Evolutionary conservation across 108 stramenopile species (phyloP), one percentile per base, ranked within the genome.

Genomic region (Fragilariopsis cylindrus): DNA sequence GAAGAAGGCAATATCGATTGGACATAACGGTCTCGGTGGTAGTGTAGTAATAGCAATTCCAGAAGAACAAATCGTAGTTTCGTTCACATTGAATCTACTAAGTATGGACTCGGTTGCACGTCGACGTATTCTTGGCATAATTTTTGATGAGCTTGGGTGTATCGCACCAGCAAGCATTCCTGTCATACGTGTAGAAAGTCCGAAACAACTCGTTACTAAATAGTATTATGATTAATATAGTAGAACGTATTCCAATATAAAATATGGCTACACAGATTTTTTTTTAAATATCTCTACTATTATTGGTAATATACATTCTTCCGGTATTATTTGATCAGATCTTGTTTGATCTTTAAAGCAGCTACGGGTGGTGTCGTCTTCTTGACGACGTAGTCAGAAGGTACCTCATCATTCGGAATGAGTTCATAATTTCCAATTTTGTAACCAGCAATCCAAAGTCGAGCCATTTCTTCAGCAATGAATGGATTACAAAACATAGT

Each of bases 11-110:
- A 48, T 48, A 0, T 75, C 73, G 12, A 42, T 81, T 40, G 81
- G 81, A 3, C 81, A 81, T 73, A 63, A 76, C 7, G 81, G 81
- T 12, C 19, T 81, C 44, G 81, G 81, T 57, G 81, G 81, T 5
- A 70, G 69, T 15, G 76, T 81, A 18, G 81, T 60, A 9, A 30
- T 60, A 40, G 58, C 58, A 9, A 30, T 60, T 40, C 58, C 58
- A 8, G 58, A 60, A 30, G 58, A 60, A 60, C 58, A 30, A 30
- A 40, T 30, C 4, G 58, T 30, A 1, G 19, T 60, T 4, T 30
- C 58, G 3, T 40, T 60, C 40, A 60, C 58, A 6, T 30, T 60
- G 58, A 60, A 60, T 9, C 58, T 41, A 30, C 58, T 60, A 40
- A 60, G 58, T 9, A 4, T 6, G 3, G 58, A 60, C 58, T 4